Conservation (phyloP, 1,284 basidiomycete genomes). For the Ustilago tritici region DNA sequence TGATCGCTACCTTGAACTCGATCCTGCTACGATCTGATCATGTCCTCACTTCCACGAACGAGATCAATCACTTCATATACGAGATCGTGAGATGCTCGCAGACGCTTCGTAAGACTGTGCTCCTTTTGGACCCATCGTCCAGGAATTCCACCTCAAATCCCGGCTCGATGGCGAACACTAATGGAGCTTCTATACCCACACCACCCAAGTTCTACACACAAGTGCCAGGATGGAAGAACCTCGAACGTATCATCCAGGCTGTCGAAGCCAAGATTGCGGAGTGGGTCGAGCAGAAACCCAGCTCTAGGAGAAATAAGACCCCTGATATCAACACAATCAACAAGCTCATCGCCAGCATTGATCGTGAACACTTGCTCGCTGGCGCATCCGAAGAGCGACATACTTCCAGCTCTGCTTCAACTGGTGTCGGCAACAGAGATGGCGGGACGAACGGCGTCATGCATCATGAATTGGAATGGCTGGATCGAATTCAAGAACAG, state of each 20-base stretch:
- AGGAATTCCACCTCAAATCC: background rate
- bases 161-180: background rate
- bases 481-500: conserved; percentile 54
- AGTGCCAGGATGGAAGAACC: conserved; percentile 46
- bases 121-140: conserved; percentile 29
- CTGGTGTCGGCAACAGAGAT: background rate
- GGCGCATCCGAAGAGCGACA: conserved; percentile 33
- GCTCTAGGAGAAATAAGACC: conserved; percentile 27
- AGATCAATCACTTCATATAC: conserved; percentile 58
- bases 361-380: conserved; percentile 49
- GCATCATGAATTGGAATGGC: conserved; percentile 50
- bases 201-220: conserved; percentile 35
- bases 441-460: background rate
- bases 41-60: conserved; percentile 47
- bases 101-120: conserved; percentile 35
- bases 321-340: conserved; percentile 45
- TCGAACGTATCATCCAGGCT: conserved; percentile 44
- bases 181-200: conserved; percentile 7
- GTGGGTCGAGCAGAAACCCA: conserved; percentile 40
- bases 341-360: conserved; percentile 53
- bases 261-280: conserved; percentile 49
- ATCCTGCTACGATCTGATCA: conserved; percentile 53
- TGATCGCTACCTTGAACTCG: conserved; percentile 53
- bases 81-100: conserved; percentile 53
- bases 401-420: background rate